phyloP scores from a whole-genome alignment of 345 rosid genomes.

The Citrus australasica region DNA sequence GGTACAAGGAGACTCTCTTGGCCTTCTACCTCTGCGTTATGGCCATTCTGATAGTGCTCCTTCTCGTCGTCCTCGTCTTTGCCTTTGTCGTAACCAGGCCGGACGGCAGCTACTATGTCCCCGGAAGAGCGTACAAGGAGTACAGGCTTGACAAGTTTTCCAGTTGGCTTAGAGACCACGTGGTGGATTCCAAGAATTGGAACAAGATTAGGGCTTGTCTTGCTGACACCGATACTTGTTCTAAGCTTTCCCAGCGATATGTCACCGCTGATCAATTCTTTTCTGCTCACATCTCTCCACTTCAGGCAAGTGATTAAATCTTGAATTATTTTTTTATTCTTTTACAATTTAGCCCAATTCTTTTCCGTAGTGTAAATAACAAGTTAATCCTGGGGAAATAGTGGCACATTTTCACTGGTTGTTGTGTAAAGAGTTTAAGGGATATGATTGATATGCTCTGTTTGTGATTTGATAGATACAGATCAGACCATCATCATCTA shows the following conservation, averaged over 20 bases:
- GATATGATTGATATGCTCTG: neutral
- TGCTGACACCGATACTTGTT: conserved; percentile 58
- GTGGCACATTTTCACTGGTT: neutral
- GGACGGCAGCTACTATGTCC: conserved; percentile 64
- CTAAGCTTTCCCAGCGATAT: conserved; percentile 51
- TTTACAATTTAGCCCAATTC: no score
- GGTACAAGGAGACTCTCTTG: conserved; percentile 76
- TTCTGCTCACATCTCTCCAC: conserved; percentile 57
- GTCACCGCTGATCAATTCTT: conserved; percentile 74
- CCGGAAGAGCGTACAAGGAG: conserved; percentile 66
- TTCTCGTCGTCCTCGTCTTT: conserved; percentile 62
- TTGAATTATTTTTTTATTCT: no score
- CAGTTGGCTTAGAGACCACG: conserved; percentile 63
- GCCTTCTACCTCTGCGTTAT: conserved; percentile 86
- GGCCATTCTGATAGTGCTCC: conserved; percentile 76
- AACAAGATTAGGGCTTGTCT: conserved; percentile 62
- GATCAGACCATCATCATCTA: neutral
- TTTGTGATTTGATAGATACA: neutral
- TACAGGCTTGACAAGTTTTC: conserved; percentile 69
- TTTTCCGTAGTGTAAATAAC: no score
- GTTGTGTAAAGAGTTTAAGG: neutral
- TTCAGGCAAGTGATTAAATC: conserved; percentile 48
- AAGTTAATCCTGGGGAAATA: no score
- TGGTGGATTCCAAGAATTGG: conserved; percentile 64
- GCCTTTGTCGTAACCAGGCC: conserved; percentile 79